Evolutionary conservation across 2,329 filamentous ascomycete genomes (phyloP).

Genomic region (Xylariaceae sp.): DNA sequence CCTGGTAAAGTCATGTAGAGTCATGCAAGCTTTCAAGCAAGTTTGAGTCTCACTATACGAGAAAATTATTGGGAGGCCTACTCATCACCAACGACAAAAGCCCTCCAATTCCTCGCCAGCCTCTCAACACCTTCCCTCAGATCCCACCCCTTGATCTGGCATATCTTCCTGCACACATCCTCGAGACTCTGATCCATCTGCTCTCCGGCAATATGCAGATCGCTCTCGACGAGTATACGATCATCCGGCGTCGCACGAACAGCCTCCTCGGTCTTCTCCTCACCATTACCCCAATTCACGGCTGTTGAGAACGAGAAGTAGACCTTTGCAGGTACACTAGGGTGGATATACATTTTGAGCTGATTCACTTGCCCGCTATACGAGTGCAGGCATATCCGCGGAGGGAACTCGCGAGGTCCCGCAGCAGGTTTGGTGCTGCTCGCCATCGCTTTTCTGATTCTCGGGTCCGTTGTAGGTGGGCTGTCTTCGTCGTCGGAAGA

Average conservation of each 20-base stretch:
- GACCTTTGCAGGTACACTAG: constrained; percentile 67
- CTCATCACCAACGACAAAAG: constrained; percentile 78
- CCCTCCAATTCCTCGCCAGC: constrained; percentile 71
- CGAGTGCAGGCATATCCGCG: constrained; percentile 88
- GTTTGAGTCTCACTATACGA: too few relatives aligned
- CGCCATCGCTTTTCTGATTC: neutral
- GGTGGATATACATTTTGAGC: constrained; percentile 72
- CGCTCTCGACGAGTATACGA: constrained; percentile 81
- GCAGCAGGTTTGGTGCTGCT: constrained; percentile 4
- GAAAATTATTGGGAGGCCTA: too few relatives aligned
- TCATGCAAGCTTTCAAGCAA: too few relatives aligned
- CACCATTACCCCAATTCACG: constrained; percentile 67
- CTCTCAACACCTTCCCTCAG: constrained; percentile 65
- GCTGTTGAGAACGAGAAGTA: constrained; percentile 86
- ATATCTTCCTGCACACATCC: constrained; percentile 71
- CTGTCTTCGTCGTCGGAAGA: constrained; percentile 37
- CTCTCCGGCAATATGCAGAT: constrained; percentile 77
- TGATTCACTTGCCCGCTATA: constrained; percentile 77
- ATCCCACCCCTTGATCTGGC: constrained; percentile 71
- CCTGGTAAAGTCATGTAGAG: too few relatives aligned
- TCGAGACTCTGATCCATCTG: constrained; percentile 76
- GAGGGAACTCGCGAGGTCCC: constrained; percentile 67
- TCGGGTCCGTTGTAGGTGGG: constrained; percentile 9
- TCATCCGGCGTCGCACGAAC: constrained; percentile 73
- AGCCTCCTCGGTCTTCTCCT: constrained; percentile 54